Evolutionary conservation across 2,329 filamentous ascomycete species (phyloP).

Genomic region (Fusarium sp.): DNA sequence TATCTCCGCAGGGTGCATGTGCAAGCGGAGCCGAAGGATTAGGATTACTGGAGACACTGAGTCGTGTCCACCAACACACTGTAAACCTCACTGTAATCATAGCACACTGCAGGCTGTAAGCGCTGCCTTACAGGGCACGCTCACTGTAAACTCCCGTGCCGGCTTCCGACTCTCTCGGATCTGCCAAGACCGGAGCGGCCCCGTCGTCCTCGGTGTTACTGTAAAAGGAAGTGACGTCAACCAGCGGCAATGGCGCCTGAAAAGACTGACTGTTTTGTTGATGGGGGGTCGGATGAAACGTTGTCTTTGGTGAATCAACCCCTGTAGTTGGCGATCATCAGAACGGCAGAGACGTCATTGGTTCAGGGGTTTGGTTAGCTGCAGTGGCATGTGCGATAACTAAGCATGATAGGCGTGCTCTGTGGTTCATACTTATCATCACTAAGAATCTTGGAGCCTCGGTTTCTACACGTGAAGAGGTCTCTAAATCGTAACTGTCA

Average conservation of each 20-base stretch:
- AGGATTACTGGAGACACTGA: constrained; percentile 22
- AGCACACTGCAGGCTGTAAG: no score
- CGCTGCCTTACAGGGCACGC: constrained; percentile 16
- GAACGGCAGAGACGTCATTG: constrained; percentile 31
- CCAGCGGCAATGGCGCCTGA: constrained; percentile 32
- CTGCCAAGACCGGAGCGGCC: constrained; percentile 42
- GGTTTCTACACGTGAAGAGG: not conserved
- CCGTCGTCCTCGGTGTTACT: constrained; percentile 42
- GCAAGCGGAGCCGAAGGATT: constrained; percentile 17
- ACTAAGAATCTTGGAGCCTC: no score
- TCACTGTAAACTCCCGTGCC: constrained; percentile 28
- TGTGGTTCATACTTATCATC: no score
- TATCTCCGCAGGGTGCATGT: constrained; percentile 20
- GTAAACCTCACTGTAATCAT: not conserved
- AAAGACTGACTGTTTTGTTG: not conserved
- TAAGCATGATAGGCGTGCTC: not conserved
- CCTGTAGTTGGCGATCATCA: constrained; percentile 17
- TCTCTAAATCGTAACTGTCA: no score
- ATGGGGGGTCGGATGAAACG: constrained; percentile 21
- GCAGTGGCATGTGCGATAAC: not conserved
- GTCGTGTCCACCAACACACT: constrained; percentile 7
- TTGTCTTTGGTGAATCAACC: not conserved
- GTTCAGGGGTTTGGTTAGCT: constrained; percentile 11
- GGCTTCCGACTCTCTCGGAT: constrained; percentile 39
- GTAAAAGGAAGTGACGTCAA: constrained; percentile 35